Conservation (phyloP, 129 eudicot species). For the Rutidosis leptorrhynchoides region DNA sequence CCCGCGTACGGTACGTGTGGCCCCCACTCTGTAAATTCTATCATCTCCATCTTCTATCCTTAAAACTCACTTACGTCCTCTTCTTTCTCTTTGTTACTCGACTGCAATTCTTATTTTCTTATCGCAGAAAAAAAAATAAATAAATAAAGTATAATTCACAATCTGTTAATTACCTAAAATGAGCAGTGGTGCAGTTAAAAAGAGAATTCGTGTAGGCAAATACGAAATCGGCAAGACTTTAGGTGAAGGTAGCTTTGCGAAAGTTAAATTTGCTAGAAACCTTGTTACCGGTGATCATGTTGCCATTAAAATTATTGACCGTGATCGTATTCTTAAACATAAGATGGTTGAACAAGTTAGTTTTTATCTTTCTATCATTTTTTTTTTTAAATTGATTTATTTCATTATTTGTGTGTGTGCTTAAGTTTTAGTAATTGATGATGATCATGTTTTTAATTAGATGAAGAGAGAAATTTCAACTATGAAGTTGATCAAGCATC, state of each 20-base stretch:
- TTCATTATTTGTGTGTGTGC: not conserved
- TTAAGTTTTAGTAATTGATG: not conserved
- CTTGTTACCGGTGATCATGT: constrained; percentile 49
- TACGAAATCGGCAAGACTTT: constrained; percentile 81
- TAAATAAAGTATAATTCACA: not conserved
- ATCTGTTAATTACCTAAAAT: not conserved
- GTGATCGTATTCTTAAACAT: constrained; percentile 69
- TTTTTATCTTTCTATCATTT: not conserved
- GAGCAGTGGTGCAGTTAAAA: constrained; percentile 32
- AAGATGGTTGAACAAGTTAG: constrained; percentile 77
- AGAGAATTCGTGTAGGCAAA: constrained; percentile 61
- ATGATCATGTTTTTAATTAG: constrained; percentile 33
- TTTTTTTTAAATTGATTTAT: not conserved
- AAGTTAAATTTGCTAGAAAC: constrained; percentile 75
- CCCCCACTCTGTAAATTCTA: constrained; percentile 22
- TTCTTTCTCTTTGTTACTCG: constrained; percentile 19
- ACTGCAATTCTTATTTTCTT: constrained; percentile 1
- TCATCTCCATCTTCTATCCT: constrained; percentile 8
- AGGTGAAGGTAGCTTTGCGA: constrained; percentile 89
- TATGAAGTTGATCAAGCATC: constrained; percentile 90
- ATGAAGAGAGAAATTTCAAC: constrained; percentile 84
- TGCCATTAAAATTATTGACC: constrained; percentile 83
- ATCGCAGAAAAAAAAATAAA: constrained; percentile 1
- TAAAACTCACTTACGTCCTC: constrained; percentile 34
- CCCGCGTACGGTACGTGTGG: constrained; percentile 38